Percentiles rank a stretch among this genome's conserved stretches.
Conservation (phyloP, 2,329 filamentous ascomycete species). For the Fusarium kyushuense region DNA sequence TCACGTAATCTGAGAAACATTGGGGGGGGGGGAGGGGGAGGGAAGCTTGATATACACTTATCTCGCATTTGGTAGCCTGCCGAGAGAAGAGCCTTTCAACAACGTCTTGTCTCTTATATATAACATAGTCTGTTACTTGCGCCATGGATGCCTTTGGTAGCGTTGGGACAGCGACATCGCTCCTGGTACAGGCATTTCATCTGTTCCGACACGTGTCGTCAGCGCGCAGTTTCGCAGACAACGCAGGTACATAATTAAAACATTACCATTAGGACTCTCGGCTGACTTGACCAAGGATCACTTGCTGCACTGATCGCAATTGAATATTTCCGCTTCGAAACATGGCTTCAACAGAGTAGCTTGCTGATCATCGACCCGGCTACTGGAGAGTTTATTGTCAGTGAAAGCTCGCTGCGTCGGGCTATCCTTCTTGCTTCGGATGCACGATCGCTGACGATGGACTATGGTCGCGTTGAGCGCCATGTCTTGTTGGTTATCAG, state of each 20-base stretch:
- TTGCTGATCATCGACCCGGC: neutral
- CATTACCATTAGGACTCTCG: no score
- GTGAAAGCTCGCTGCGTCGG: neutral
- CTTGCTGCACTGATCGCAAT: neutral
- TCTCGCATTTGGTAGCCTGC: no score
- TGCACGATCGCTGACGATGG: no score
- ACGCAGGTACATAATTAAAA: neutral
- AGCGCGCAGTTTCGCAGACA: neutral
- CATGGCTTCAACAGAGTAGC: neutral
- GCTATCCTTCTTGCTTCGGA: neutral
- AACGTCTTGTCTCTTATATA: no score
- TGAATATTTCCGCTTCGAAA: neutral
- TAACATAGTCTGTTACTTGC: fast-evolving
- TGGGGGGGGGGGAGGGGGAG: no score
- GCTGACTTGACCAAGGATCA: neutral
- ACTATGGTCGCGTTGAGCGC: neutral
- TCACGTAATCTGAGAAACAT: no score
- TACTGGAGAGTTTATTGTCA: neutral
- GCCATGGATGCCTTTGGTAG: neutral
- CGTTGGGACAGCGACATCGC: neutral
- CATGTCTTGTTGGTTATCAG: neutral
- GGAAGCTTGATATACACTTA: no score
- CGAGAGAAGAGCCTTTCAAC: no score
- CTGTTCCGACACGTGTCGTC: neutral
- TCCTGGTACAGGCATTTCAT: neutral